A percentile compares a stretch with the other conserved stretches of the same genome.
These are phyloP conservation scores for Betula pendula DNA, from an alignment of 306 rosid genomes.

Conservation along the genomic window DNA sequence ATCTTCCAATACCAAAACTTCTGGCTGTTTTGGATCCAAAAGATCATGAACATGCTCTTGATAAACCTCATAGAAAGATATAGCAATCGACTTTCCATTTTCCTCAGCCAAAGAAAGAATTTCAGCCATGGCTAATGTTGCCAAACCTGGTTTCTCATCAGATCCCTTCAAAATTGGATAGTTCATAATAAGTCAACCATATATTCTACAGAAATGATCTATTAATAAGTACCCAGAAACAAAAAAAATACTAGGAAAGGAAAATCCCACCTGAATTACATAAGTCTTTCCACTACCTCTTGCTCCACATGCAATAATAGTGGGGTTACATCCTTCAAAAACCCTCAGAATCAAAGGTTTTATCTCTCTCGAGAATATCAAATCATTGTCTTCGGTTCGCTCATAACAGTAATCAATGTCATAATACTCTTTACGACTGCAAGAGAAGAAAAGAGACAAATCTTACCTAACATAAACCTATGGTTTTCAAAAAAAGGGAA, in stretches of 20 bases:
- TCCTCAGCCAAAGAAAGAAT: slow-evolving; percentile 57
- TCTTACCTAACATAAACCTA: not conserved
- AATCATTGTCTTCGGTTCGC: slow-evolving; percentile 55
- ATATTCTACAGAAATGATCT: not conserved
- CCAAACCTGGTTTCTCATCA: slow-evolving; percentile 67
- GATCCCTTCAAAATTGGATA: slow-evolving; percentile 62
- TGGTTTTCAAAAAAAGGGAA: not conserved
- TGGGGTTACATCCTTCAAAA: slow-evolving; percentile 69
- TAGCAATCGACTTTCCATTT: slow-evolving; percentile 45
- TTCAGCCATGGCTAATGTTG: slow-evolving; percentile 59
- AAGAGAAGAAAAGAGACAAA: slow-evolving; percentile 1
- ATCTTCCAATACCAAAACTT: slow-evolving; percentile 66
- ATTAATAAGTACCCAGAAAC: slow-evolving; percentile 10
- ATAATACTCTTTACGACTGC: slow-evolving; percentile 62
- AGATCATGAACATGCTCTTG: slow-evolving; percentile 75
- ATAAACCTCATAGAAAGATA: slow-evolving; percentile 79
- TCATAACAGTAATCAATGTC: slow-evolving; percentile 67
- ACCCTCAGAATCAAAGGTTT: slow-evolving; percentile 59
- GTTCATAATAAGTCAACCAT: not conserved
- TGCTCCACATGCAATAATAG: slow-evolving; percentile 80
- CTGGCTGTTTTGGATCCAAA: slow-evolving; percentile 54
- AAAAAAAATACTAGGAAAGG: not conserved
- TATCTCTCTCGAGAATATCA: slow-evolving; percentile 63
- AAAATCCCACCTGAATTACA: slow-evolving; percentile 62
- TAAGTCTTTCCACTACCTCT: slow-evolving; percentile 83